Conservation (phyloP, 164 flowering plant genomes). For the Dillenia turbinata region DNA sequence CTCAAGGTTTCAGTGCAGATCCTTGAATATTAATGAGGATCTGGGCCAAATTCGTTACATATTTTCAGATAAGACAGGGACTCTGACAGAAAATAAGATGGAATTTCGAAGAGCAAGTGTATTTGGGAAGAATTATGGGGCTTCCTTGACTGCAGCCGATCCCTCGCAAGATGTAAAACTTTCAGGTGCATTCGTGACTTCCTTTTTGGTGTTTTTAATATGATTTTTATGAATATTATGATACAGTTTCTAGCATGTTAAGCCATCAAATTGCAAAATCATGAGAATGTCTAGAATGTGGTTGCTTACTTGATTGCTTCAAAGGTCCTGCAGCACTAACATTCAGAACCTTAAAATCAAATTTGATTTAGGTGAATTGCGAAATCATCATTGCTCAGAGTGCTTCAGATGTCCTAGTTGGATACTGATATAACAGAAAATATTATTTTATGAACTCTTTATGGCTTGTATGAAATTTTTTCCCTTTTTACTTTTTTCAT, state of each 20-base stretch:
- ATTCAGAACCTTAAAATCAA: no score
- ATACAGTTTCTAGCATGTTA: not conserved
- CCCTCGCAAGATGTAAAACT: constrained; percentile 26
- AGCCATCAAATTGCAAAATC: not conserved
- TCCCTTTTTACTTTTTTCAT: no score
- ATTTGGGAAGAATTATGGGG: constrained; percentile 54
- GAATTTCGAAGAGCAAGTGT: constrained; percentile 76
- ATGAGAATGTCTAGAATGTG: not conserved
- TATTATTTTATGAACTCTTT: no score
- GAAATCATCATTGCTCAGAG: no score
- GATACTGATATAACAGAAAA: no score
- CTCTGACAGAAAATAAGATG: constrained; percentile 94
- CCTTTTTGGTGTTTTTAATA: not conserved
- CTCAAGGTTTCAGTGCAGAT: constrained; percentile 91
- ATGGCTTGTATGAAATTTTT: no score
- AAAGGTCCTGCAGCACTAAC: no score
- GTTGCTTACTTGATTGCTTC: no score
- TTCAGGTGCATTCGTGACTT: constrained; percentile 14
- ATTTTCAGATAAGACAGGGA: constrained; percentile 90
- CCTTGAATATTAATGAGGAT: constrained; percentile 92
- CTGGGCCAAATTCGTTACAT: constrained; percentile 87
- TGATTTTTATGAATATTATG: not conserved
- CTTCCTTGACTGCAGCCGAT: constrained; percentile 18
- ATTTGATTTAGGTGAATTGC: no score
- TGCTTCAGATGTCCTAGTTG: no score